phyloP scores from a whole-genome alignment of 2,329 filamentous ascomycete species.

The Aspergillus carbonarius region DNA sequence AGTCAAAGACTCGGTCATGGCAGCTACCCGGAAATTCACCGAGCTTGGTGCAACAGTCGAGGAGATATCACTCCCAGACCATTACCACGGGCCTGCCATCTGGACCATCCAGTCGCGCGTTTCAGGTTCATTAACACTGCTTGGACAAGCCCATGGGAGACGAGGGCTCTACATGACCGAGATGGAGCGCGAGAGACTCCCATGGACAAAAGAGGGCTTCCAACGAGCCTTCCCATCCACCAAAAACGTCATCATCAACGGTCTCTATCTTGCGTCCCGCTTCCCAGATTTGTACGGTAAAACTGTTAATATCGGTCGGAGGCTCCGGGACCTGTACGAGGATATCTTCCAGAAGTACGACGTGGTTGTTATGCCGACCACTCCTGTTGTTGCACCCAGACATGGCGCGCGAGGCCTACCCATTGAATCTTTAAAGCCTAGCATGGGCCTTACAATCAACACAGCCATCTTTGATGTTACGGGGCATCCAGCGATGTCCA shows the following conservation, averaged over 20 bases:
- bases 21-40: conserved; percentile 43
- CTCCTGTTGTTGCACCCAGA: conserved; percentile 27
- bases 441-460: conserved; percentile 56
- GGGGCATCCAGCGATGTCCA: conserved; percentile 55
- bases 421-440: conserved; percentile 30
- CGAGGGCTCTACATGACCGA: conserved; percentile 52
- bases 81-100: conserved; percentile 47
- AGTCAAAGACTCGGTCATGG: conserved; percentile 45
- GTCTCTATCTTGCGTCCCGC: conserved; percentile 40
- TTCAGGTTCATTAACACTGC: conserved; percentile 45
- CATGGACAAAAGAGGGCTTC: conserved; percentile 51
- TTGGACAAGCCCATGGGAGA: conserved; percentile 47
- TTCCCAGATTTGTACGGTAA: conserved; percentile 44
- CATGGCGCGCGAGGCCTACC: conserved; percentile 25
- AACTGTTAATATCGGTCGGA: conserved; percentile 41
- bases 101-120: conserved; percentile 48
- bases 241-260: conserved; percentile 43
- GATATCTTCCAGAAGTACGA: conserved; percentile 42
- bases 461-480: conserved; percentile 59
- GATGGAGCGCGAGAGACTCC: conserved; percentile 51
- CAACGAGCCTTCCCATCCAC: conserved; percentile 49
- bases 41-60: conserved; percentile 51
- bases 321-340: conserved; percentile 41
- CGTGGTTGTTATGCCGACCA: conserved; percentile 43
- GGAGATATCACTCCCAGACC: conserved; percentile 52